A percentile compares a stretch with the other conserved stretches of the same genome.
Conservation (phyloP, 345 rosid species). For the Ricinus communis region DNA sequence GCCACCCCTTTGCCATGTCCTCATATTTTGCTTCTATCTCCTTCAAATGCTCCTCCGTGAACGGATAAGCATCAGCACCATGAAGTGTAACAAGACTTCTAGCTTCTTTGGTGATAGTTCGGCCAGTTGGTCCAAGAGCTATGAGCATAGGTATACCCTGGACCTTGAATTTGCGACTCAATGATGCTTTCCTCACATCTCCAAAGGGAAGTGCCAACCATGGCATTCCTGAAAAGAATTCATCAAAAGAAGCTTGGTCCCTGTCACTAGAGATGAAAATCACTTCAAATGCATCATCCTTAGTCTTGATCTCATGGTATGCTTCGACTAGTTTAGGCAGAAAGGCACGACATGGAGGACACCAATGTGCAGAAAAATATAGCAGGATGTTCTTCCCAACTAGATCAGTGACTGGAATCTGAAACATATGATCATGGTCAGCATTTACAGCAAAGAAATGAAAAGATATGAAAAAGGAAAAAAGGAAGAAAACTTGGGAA, state of each 20-base stretch:
- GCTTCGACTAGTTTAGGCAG: slow-evolving; percentile 36
- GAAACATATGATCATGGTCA: background rate
- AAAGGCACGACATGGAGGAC: slow-evolving; percentile 48
- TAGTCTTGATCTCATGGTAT: slow-evolving; percentile 36
- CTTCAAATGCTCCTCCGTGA: slow-evolving; percentile 30
- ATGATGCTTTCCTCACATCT: slow-evolving; percentile 31
- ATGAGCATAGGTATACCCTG: slow-evolving; percentile 36
- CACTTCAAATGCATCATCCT: slow-evolving; percentile 35
- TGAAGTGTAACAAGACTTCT: slow-evolving; percentile 21
- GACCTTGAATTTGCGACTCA: slow-evolving; percentile 41
- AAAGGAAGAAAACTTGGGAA: too few relatives aligned
- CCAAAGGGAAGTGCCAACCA: slow-evolving; percentile 48
- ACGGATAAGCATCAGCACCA: slow-evolving; percentile 48
- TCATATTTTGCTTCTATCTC: slow-evolving; percentile 31
- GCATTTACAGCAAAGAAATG: background rate
- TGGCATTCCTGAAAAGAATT: slow-evolving; percentile 40
- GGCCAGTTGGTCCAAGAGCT: slow-evolving; percentile 41
- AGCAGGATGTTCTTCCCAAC: slow-evolving; percentile 45
- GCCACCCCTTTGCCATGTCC: slow-evolving; percentile 71
- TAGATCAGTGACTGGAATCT: slow-evolving; percentile 40
- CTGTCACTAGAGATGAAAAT: slow-evolving; percentile 46
- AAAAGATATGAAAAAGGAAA: background rate
- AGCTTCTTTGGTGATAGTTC: slow-evolving; percentile 34
- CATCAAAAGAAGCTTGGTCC: slow-evolving; percentile 35
- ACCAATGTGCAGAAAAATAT: slow-evolving; percentile 50